Base-by-base conservation (phyloP, 177 flowering plant genomes). In the Vitis hybrid region DNA sequence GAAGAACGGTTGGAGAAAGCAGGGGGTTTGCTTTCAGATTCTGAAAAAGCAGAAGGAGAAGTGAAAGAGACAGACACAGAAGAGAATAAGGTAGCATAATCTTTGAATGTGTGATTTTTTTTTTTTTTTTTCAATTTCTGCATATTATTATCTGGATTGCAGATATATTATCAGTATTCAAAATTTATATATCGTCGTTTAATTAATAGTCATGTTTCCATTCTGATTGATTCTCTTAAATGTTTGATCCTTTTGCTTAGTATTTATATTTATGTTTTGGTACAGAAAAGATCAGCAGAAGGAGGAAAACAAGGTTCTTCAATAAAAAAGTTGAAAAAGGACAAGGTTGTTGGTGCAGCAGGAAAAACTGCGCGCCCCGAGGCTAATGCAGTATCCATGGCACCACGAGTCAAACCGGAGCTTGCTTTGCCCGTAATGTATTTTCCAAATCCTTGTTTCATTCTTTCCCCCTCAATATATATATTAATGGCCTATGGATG, bases 351-450 rank as follows among this genome's bases (percentile, higher is more conserved):
- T 51, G 84, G 88, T 71, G 71, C 90, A 70, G 80, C 89, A 13
- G 88, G 87, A 55, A 92, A 92, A 86, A 67, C 75, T 78, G 79
- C 78, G 4, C 87, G 90, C 32, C 75, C 94, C 50, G 98, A 92
- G 76, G 78, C 85, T 41, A 84, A 71, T 68, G 64, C 82, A 51
- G 79, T 75, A 2, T 65, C 92, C 51, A 62, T 68, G 63, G 93
- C 93, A 66, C 97, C 98, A 49, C 83, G 97, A 73, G 98, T 93
- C 66, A 93, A 91, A 71, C 78, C 98, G 50, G 99, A 94, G 76
- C 97, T 96, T 73, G n/a, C 93, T 58, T 79, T 94, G 79, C 99
- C 99, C 20, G 79, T 75, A 77, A 84, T 88, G 99, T 95, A 91
- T 75, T 63, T 69, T 69, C 69, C 67, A 51, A 17, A 64, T 71